These are phyloP conservation scores for Corymbia maculata DNA, from an alignment of 345 rosid genomes.

Conservation along the genomic window DNA sequence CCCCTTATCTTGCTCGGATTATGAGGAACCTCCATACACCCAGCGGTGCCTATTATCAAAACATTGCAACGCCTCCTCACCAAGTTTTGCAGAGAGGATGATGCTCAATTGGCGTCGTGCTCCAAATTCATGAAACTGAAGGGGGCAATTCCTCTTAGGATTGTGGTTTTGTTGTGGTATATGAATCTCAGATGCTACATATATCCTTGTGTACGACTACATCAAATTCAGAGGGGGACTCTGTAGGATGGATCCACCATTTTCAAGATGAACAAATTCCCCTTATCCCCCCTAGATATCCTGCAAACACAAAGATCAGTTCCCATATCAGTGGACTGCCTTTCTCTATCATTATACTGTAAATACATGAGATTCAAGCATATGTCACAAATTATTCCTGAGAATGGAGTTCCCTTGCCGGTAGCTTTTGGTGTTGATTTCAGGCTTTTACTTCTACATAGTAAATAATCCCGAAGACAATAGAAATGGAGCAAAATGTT, in stretches of 20 bases:
- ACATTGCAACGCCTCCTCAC: not conserved
- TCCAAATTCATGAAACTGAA: not conserved
- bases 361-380: not conserved
- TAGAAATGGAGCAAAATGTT: not conserved
- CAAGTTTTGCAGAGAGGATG: not conserved
- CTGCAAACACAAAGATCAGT: slow-evolving; percentile 20
- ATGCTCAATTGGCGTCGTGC: not conserved
- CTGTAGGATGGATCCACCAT: slow-evolving; percentile 85
- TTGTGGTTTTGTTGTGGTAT: not conserved
- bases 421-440: not conserved
- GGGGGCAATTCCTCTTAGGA: not conserved
- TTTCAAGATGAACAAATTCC: slow-evolving; percentile 83
- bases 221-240: slow-evolving; percentile 21
- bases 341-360: not conserved
- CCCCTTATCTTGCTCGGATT: not conserved
- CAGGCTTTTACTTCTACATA: not conserved
- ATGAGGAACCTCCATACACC: not conserved
- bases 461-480: not conserved
- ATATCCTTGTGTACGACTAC: not conserved
- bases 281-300: slow-evolving; percentile 83
- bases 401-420: not conserved
- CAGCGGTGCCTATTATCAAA: not conserved
- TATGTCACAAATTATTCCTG: not conserved
- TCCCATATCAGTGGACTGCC: not conserved
- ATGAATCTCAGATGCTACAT: not conserved